Base-by-base conservation (phyloP, 2,329 filamentous ascomycete species). In the Epichloe scottii region DNA sequence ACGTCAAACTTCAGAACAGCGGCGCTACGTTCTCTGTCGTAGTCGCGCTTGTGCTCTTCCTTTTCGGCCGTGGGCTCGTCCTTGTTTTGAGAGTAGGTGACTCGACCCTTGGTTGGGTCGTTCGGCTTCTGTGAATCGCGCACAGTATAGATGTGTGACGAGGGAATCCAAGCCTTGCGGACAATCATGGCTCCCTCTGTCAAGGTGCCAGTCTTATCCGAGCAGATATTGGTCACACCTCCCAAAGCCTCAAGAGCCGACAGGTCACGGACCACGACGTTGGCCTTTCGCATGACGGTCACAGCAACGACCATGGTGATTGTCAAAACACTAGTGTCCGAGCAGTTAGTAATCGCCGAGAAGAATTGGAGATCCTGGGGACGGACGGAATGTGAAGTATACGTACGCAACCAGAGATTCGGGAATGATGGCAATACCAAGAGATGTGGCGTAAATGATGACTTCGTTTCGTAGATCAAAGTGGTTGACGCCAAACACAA, bases 211-310 rank as follows among this genome's bases (percentile, higher is more conserved):
- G 83, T 87, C 66, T 86, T 86, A 67, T 86, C 83, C 23, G 82
- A 85, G 65, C 83, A 87, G 59, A 87, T 84, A 60, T 85, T 81
- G 51, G 82, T 86, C 23, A 87, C 82, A 42, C 80, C 82, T 12
- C 84, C 84, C 2, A 87, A 73, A 12, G 82, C 81, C 59, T 87
- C 84, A 0, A 87, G 73, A 0, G 81, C 80, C 3, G 80, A 79
- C 42, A 87, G 71, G 59, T 85, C 82, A 56, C 80, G 74, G 30
- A 84, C 78, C 49, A 84, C 78, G 41, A 84, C 80, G 54, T 84
- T 78, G 37, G 78, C 71, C 61, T 81, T 78, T 53, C 78, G 73
- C 80, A 83, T 83, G 39, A 78, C 75, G 45, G 78, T 82, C 10
- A 79, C 78, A 14, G 79, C 80, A 35, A 81, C 78, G 23, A 81